A percentile compares a stretch with the other conserved stretches of the same genome.
These are phyloP conservation scores for Pisolithus orientalis DNA, from an alignment of 768 basidiomycete species.

Conservation along the genomic window DNA sequence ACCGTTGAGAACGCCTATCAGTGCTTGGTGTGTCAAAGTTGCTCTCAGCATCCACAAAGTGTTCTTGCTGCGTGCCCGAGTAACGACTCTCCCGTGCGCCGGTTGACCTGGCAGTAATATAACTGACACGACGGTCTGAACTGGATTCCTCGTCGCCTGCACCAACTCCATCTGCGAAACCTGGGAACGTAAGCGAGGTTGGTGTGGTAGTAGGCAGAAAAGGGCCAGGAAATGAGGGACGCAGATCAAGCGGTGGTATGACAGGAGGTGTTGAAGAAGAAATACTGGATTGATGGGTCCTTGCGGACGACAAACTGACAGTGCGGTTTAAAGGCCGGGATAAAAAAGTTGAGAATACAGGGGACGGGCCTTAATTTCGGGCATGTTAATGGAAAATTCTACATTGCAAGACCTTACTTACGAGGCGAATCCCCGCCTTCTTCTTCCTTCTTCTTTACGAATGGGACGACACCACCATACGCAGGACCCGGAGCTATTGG, in stretches of 20 bases:
- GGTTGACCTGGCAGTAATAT: conserved; percentile 41
- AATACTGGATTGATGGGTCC: conserved; percentile 43
- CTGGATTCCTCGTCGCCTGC: conserved; percentile 35
- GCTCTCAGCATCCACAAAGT: conserved; percentile 23
- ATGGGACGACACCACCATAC: conserved; percentile 14
- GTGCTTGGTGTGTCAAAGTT: conserved; percentile 3
- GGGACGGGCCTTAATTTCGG: conserved; percentile 39
- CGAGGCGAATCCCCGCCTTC: conserved; percentile 31
- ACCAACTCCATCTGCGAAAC: conserved; percentile 16
- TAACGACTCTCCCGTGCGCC: conserved; percentile 24
- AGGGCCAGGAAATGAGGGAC: conserved; percentile 43
- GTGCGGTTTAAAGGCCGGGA: conserved; percentile 62
- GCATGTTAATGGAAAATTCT: neutral
- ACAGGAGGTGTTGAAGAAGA: conserved; percentile 37
- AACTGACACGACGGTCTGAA: conserved; percentile 52
- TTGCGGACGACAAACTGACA: conserved; percentile 56
- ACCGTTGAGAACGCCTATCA: neutral
- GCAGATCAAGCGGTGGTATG: conserved; percentile 56
- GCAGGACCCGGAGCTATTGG: conserved; percentile 25
- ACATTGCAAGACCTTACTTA: conserved; percentile 25
- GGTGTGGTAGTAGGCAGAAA: conserved; percentile 21
- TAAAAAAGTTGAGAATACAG: conserved; percentile 50
- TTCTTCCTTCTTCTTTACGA: conserved; percentile 22
- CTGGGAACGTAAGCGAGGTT: conserved; percentile 18
- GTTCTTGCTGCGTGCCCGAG: conserved; percentile 21